Conservation (phyloP, 139 green algal species). For the Chlorella sp. region DNA sequence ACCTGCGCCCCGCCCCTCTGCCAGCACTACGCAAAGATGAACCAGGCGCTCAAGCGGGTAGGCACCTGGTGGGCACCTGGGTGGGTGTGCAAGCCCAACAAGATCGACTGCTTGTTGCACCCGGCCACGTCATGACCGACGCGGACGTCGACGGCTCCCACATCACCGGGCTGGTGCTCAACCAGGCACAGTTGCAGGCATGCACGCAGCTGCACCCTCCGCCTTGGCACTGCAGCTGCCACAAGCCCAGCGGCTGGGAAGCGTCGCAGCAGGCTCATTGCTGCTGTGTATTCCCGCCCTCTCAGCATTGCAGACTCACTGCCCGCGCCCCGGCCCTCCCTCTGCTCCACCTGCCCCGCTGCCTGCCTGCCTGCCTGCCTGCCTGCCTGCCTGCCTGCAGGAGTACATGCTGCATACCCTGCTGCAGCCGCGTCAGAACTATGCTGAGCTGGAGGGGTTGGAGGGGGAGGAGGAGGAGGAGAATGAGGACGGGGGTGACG, state of each 20-base stretch:
- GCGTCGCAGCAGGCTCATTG: neutral
- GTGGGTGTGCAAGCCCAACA: neutral
- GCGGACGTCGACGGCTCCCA: too few relatives aligned
- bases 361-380: neutral
- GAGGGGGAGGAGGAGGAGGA: conserved; percentile 16
- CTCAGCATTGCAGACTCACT: neutral
- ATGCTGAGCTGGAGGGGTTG: neutral
- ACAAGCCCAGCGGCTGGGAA: neutral
- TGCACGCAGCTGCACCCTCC: too few relatives aligned
- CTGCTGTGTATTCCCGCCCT: neutral
- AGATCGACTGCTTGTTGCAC: neutral
- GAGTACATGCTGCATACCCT: conserved; percentile 62
- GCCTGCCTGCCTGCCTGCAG: conserved; percentile 24
- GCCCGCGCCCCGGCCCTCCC: neutral
- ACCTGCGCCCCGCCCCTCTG: too few relatives aligned
- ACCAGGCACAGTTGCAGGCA: too few relatives aligned
- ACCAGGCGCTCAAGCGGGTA: conserved; percentile 49
- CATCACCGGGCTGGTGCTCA: too few relatives aligned
- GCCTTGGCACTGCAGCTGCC: neutral
- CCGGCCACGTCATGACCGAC: neutral
- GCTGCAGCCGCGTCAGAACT: conserved; percentile 35
- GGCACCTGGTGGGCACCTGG: neutral
- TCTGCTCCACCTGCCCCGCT: neutral
- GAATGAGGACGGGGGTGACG: neutral
- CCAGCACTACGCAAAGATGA: conserved; percentile 81